Conservation (phyloP, 2,329 filamentous ascomycete genomes). For the Xylaria sp. region DNA sequence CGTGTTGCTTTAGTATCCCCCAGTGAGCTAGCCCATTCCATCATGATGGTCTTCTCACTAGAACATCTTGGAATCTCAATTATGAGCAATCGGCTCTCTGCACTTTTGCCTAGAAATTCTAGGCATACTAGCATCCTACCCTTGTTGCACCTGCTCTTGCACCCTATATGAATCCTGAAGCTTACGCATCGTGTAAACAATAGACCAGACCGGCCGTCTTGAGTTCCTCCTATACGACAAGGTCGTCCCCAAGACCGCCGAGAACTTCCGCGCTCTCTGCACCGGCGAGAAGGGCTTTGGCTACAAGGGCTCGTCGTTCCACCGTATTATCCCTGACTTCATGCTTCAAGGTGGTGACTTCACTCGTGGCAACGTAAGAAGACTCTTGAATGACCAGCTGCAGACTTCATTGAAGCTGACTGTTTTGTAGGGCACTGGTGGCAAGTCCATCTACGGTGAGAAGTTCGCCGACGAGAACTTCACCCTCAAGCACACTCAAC, state of each 20-base stretch:
- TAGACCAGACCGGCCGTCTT: slow-evolving; percentile 81
- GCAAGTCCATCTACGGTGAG: slow-evolving; percentile 94
- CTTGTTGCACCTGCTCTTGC: not conserved
- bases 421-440: slow-evolving; percentile 78
- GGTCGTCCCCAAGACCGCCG: slow-evolving; percentile 85
- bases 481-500: slow-evolving; percentile 74
- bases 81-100: not conserved
- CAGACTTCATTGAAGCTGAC: slow-evolving; percentile 18
- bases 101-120: slow-evolving; percentile 10
- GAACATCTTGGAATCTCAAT: slow-evolving; percentile 3
- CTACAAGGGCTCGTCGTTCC: slow-evolving; percentile 86
- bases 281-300: slow-evolving; percentile 83
- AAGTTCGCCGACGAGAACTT: slow-evolving; percentile 98
- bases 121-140: not conserved
- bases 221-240: slow-evolving; percentile 90
- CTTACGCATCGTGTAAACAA: slow-evolving; percentile 40
- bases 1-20: not conserved
- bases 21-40: slow-evolving; percentile 29
- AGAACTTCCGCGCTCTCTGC: slow-evolving; percentile 89
- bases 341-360: slow-evolving; percentile 98
- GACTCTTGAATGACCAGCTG: not conserved
- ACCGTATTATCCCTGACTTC: slow-evolving; percentile 92
- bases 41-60: not conserved
- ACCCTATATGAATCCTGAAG: slow-evolving; percentile 8
- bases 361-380: slow-evolving; percentile 86